Base-by-base conservation (phyloP, 805 yeast genomes). In the Wickerhamiella sergipiensis region DNA sequence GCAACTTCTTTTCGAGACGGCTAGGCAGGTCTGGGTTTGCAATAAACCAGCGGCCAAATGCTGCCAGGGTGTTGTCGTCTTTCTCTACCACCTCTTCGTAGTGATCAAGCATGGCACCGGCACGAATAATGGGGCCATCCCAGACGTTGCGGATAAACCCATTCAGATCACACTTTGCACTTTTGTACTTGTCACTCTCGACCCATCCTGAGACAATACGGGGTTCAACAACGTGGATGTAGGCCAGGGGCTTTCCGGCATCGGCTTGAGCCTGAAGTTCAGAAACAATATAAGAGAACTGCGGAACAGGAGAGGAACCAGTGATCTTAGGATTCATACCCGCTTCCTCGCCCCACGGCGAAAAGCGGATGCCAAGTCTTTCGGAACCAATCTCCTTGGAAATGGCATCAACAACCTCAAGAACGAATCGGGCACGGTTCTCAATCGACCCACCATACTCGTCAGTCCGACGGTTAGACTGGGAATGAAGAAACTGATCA, bases 381-480 rank as follows among this genome's bases (percentile, higher is more conserved):
- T 65, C 61, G 6, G 70, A 67, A 6, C 73, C 76, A 47, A 72
- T 55, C 3, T 61, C 59, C 6, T 48, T 63, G 18, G 50, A 57
- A 12, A 72, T 62, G 4, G 72, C 73, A 50, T 71, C 75, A 18
- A 77, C 62, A 18, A 75, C 59, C 55, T 80, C 81, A 26, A 73
- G 55, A 9, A 73, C 55, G 49, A 80, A 68, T 43, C 79, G 65
- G 12, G 68, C 67, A 55, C 85, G 71, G 64, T 79, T 79, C 58
- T 78, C 83, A 49, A 79, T 67, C 1, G 75, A 65, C 5, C 85
- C 85, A 46, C 85, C 86, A 56, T 79, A 81, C 55, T 73, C 69
- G 59, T 81, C 87, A 1, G 75, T 74, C 59, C 87, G 71, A 52
- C 67, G 61, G 63, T 82, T 80, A 24, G 75, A 63, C 43, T 60